Base-by-base conservation (phyloP, 208 protist species). In the Trichomonas gallinae region DNA sequence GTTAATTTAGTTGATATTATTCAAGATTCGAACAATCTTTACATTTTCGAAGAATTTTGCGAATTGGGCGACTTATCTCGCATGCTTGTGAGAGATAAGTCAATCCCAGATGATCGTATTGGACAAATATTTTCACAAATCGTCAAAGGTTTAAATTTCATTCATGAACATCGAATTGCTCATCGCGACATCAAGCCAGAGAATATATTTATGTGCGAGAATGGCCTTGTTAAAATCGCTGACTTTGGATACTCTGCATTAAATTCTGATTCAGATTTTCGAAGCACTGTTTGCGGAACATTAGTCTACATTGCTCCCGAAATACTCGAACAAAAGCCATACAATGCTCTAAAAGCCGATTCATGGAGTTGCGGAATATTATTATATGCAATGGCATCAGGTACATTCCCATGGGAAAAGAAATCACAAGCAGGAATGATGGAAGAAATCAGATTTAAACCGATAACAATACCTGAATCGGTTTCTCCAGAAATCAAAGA, bases 341-440 rank as follows among this genome's bases (percentile, higher is more conserved):
- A 98, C 96, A 89, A 98, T 96, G 91, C 97, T 45, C 96, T 87
- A 36, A 58, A 91, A 9, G 26, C 81, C 4, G 99, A 99, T 97
- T 97, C 99, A 45, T 99, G 99, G 99, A 99, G 98, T 9, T 97
- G 99, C 13, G 99, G 99, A 15, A 98, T 99, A 48, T 99, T 99
- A 96, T 97, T 99, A 87, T 99, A 99, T 97, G 99, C 81, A 34
- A 85, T 85, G 81, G 81, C n/a, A 17, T 36, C 8, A 0, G 81
- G 81, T 44, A 4, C 0, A 15, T 42, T 85, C 2, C 81, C 81
- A 44, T 85, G 81, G 81, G 36, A 44, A 11, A 85, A 85, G 26
- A 85, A 40, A 42, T 44, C 26, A 44, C 26, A 85, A 42, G 81
- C 36, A 42, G 26, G 26, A 34, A 44, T 85, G 36, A 44, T 17